Base-by-base conservation (phyloP, 2,329 filamentous ascomycete species). In the Claviceps sp. region DNA sequence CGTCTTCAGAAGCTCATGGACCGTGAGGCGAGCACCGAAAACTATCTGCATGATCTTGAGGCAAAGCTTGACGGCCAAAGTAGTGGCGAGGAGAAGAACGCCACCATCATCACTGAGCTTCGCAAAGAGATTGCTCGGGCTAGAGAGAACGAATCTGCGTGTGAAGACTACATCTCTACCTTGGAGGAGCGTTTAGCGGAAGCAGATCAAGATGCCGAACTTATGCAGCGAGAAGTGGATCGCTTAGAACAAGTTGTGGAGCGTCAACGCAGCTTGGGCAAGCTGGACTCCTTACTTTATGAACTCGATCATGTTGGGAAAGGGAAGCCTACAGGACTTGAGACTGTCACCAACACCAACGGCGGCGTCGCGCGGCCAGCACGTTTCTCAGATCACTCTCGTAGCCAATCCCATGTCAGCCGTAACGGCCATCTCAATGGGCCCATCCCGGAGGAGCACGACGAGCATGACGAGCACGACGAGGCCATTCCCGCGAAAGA, bases 151-250 rank as follows among this genome's bases (percentile, higher is more conserved):
- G 93, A 98, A 70, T 79, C 84, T 3, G 85, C 85, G 41, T 89
- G 84, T 59, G 93, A 98, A 66, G 93, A 97, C 58, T 98, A 98
- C 66, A 97, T 98, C 50, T 95, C 91, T 1, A 97, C 90, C 0
- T 73, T 98, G 11, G 93, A 98, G 65, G 93, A 97, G 70, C 85
- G 91, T 22, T 78, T 98, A 8, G 93, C 93, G 0, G 93, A 98
- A 68, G 85, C 91, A 2, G 93, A 98, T 62, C 91, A 97, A 66
- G 93, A 98, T 64, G 82, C 88, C 57, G 93, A 97, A 65, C 73
- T 96, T 55, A 96, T 98, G 91, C 89, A 95, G 66, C 87, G 91
- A 38, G 93, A 98, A 63, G 87, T 98, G 56, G 88, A 96, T 62
- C 82, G 91, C 37, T 75, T 98, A 13, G 93, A 97, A 67, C 88